These are phyloP conservation scores for Lepidium campestre DNA, from an alignment of 441 rosid genomes.

Conservation along the genomic window DNA sequence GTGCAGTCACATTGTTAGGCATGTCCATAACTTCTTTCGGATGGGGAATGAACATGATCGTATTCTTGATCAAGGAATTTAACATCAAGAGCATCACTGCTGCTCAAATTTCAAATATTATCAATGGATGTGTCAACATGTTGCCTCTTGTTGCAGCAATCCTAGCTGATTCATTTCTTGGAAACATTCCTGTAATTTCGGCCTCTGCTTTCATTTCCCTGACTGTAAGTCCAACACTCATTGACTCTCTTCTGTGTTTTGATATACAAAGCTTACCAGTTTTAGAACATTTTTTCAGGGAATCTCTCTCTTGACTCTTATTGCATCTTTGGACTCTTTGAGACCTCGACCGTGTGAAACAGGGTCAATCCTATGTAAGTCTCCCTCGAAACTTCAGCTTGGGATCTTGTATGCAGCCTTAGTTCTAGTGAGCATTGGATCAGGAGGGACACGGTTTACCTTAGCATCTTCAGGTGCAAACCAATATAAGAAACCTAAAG, in stretches of 20 bases:
- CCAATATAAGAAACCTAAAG: constrained; percentile 36
- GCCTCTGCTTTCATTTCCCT: constrained; percentile 28
- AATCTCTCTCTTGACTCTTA: constrained; percentile 29
- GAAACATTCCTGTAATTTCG: constrained; percentile 29
- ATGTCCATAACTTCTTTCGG: constrained; percentile 24
- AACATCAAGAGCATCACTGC: constrained; percentile 37
- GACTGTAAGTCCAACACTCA: constrained; percentile 15
- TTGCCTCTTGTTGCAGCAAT: constrained; percentile 37
- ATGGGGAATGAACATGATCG: constrained; percentile 38
- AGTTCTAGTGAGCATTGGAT: constrained; percentile 19
- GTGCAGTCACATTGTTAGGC: constrained; percentile 31
- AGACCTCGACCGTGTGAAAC: constrained; percentile 33
- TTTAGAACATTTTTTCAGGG: constrained; percentile 32
- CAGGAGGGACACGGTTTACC: constrained; percentile 30
- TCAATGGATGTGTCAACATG: constrained; percentile 30
- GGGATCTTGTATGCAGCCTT: constrained; percentile 35
- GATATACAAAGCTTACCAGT: not conserved
- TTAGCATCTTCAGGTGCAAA: constrained; percentile 45
- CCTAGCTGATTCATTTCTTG: constrained; percentile 34
- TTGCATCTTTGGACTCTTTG: constrained; percentile 28
- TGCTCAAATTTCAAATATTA: constrained; percentile 31
- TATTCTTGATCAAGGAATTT: constrained; percentile 40
- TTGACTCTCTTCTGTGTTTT: not conserved
- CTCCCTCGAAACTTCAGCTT: constrained; percentile 35
- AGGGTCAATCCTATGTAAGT: constrained; percentile 30